Conservation (phyloP, 2,329 filamentous ascomycete genomes). For the Stromatinia cepivora region DNA sequence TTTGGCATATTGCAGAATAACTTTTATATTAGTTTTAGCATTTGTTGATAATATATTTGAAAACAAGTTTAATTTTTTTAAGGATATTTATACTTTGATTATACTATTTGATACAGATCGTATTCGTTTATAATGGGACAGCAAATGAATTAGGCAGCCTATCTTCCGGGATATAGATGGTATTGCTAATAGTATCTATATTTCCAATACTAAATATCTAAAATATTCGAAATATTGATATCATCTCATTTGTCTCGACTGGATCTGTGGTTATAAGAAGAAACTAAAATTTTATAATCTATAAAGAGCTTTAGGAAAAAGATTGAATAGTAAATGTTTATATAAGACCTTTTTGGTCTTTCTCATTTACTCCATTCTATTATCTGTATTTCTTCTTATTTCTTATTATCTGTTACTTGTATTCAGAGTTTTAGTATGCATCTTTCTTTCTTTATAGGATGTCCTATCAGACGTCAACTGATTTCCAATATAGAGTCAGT, state of each 20-base stretch:
- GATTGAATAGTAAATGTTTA: slow-evolving; percentile 32
- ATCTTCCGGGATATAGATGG: slow-evolving; percentile 35
- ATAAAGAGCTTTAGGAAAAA: slow-evolving; percentile 33
- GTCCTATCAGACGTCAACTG: background rate
- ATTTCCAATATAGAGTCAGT: background rate
- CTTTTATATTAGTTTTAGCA: slow-evolving; percentile 33
- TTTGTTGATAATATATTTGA: slow-evolving; percentile 35
- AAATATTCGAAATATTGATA: slow-evolving; percentile 45
- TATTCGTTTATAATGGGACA: slow-evolving; percentile 33
- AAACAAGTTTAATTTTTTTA: slow-evolving; percentile 32
- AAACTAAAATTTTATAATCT: slow-evolving; percentile 36
- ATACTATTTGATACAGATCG: slow-evolving; percentile 29
- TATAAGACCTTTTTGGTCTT: slow-evolving; percentile 16
- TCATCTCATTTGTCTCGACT: slow-evolving; percentile 42
- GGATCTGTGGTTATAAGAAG: slow-evolving; percentile 34
- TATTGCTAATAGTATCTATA: slow-evolving; percentile 20
- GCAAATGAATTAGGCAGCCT: slow-evolving; percentile 30
- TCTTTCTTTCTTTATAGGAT: too few species aligned
- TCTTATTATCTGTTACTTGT: too few species aligned
- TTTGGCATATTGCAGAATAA: slow-evolving; percentile 30
- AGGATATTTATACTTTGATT: slow-evolving; percentile 35
- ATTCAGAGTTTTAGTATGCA: too few species aligned
- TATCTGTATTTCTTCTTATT: too few species aligned
- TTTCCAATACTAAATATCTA: slow-evolving; percentile 34
- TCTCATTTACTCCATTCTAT: too few species aligned